phyloP scores from a whole-genome alignment of 129 eudicot species.

The Mikania micrantha region DNA sequence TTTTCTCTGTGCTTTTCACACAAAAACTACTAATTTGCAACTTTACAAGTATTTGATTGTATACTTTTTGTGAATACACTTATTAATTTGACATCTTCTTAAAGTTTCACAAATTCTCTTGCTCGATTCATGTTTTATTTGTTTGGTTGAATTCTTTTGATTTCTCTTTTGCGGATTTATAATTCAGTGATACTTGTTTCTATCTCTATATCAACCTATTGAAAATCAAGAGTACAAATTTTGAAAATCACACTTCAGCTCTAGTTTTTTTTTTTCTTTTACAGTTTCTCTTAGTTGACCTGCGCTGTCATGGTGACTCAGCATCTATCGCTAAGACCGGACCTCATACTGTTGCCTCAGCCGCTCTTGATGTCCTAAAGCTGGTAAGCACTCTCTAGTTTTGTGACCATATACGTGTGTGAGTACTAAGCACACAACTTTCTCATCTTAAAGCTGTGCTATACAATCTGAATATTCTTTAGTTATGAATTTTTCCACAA shows the following conservation, averaged over 20 bases:
- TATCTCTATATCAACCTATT: not conserved
- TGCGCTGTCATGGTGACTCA: slow-evolving; percentile 95
- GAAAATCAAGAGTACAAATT: not conserved
- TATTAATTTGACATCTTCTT: too few relatives aligned
- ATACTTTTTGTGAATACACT: too few relatives aligned
- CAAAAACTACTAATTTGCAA: too few relatives aligned
- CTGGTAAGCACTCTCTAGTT: slow-evolving; percentile 47
- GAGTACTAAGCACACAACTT: too few relatives aligned
- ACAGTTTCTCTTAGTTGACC: slow-evolving; percentile 71
- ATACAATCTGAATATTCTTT: not conserved
- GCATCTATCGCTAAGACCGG: slow-evolving; percentile 62
- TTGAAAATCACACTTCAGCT: not conserved
- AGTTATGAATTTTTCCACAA: not conserved
- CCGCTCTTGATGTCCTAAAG: slow-evolving; percentile 91
- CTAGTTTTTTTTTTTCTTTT: not conserved
- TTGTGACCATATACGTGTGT: not conserved
- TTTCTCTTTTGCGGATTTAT: not conserved
- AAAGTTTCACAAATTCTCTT: too few relatives aligned
- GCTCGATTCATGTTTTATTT: not conserved
- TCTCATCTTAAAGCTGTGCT: not conserved
- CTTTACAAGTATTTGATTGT: too few relatives aligned
- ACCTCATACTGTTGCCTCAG: slow-evolving; percentile 72
- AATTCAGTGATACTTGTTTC: not conserved
- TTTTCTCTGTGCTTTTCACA: too few relatives aligned
- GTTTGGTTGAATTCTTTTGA: not conserved